These are phyloP conservation scores for Angomonas desouzai DNA, from an alignment of 208 protist species.

Conservation along the genomic window DNA sequence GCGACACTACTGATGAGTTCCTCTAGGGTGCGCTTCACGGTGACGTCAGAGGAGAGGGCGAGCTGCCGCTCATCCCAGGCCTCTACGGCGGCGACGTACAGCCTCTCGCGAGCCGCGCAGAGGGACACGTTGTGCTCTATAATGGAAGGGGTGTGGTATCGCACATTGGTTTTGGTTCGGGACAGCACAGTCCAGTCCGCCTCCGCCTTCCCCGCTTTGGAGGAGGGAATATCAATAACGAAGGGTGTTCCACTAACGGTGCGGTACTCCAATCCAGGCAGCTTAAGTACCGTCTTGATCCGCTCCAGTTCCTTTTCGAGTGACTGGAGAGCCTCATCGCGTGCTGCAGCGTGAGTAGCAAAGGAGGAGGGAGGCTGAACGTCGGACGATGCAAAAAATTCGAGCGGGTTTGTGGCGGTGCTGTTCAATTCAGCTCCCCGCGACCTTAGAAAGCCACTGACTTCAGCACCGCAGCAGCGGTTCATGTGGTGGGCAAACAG, in stretches of 20 bases:
- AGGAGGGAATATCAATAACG: conserved; percentile 65
- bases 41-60: conserved; percentile 20
- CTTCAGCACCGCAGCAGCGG: conserved; percentile 16
- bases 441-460: conserved; percentile 28
- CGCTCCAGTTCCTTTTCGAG: conserved; percentile 62
- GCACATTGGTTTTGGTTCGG: conserved; percentile 77
- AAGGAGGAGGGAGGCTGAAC: conserved; percentile 24
- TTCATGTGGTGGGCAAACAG: conserved; percentile 33
- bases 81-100: conserved; percentile 39
- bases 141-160: conserved; percentile 71
- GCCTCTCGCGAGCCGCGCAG: conserved; percentile 66
- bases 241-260: conserved; percentile 77
- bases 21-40: conserved; percentile 29
- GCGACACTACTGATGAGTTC: conserved; percentile 43
- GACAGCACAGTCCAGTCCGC: conserved; percentile 69
- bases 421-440: conserved; percentile 36
- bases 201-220: conserved; percentile 43
- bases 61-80: conserved; percentile 57
- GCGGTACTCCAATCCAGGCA: conserved; percentile 71
- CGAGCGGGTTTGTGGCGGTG: conserved; percentile 50
- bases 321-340: conserved; percentile 27
- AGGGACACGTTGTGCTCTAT: conserved; percentile 46
- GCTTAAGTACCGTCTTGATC: conserved; percentile 34
- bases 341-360: conserved; percentile 31
- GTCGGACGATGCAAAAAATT: conserved; percentile 39